Evolutionary conservation across 1,139 yeast genomes (phyloP).

Genomic region (Candida tropicalis): DNA sequence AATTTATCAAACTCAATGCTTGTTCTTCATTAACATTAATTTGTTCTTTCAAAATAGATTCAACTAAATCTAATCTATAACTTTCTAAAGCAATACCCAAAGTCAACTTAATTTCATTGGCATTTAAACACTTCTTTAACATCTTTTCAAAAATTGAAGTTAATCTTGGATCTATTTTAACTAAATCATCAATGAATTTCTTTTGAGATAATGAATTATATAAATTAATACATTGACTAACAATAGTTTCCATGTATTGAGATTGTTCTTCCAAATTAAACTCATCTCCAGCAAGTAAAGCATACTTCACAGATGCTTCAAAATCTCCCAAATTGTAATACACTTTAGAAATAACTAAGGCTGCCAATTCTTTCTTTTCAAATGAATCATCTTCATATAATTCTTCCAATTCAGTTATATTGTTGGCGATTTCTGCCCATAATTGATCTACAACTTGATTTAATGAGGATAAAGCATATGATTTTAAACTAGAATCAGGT

Average conservation of each 20-base stretch:
- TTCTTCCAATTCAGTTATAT: conserved; percentile 83
- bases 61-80: conserved; percentile 80
- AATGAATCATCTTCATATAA: conserved; percentile 83
- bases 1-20: conserved; percentile 62
- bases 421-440: conserved; percentile 98
- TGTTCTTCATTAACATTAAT: conserved; percentile 41
- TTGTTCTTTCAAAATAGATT: conserved; percentile 56
- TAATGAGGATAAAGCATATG: conserved; percentile 82
- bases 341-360: conserved; percentile 89
- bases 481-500: conserved; percentile 73
- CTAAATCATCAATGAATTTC: conserved; percentile 45
- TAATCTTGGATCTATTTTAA: conserved; percentile 62
- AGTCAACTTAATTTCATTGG: conserved; percentile 78
- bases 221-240: conserved; percentile 85
- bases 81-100: conserved; percentile 91
- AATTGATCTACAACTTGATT: conserved; percentile 84
- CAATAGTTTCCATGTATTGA: conserved; percentile 93
- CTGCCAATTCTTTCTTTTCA: conserved; percentile 80
- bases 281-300: conserved; percentile 79
- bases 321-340: conserved; percentile 95
- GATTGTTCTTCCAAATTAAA: conserved; percentile 74
- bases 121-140: conserved; percentile 75
- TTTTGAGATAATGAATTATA: conserved; percentile 69
- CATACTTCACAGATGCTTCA: conserved; percentile 86
- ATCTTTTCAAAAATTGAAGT: conserved; percentile 77